Evolutionary conservation across 2,329 filamentous ascomycete species (phyloP).

Genomic region (Verticillium zaregamsianum): DNA sequence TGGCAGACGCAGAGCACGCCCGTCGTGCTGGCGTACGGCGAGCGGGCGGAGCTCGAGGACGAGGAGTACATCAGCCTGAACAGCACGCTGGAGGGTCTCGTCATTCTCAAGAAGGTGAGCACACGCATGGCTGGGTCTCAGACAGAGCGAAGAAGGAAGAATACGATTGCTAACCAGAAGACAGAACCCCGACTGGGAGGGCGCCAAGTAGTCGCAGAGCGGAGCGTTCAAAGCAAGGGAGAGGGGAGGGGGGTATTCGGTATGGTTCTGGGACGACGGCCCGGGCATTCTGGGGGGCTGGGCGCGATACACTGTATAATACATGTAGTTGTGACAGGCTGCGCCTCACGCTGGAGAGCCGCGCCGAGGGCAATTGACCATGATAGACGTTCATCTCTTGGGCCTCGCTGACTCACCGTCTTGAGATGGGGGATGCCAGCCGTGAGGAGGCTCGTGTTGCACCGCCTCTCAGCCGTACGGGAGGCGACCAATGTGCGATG

Average conservation of each 20-base stretch:
- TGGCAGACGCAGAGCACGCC: conserved; percentile 99
- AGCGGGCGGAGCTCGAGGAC: conserved; percentile 94
- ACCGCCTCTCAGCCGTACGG: no score
- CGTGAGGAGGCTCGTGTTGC: no score
- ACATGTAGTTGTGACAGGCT: conserved; percentile 7
- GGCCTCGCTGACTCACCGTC: no score
- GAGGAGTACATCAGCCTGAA: conserved; percentile 94
- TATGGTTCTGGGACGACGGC: conserved; percentile 8
- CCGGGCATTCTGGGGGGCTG: conserved; percentile 1
- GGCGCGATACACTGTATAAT: conserved; percentile 15
- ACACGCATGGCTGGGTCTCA: background rate
- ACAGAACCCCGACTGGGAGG: conserved; percentile 53
- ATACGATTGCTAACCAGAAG: background rate
- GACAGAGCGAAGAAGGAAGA: background rate
- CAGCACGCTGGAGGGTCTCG: conserved; percentile 87
- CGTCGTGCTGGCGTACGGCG: conserved; percentile 87
- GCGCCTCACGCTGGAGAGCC: background rate
- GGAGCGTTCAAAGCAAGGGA: background rate
- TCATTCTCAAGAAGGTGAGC: conserved; percentile 90
- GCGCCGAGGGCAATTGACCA: background rate
- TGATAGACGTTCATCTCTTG: background rate
- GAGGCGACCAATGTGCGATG: no score
- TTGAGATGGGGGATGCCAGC: no score
- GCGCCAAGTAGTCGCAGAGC: conserved; percentile 32
- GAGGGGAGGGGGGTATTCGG: background rate